Evolutionary conservation across 1,284 basidiomycete species (phyloP), one percentile per base, ranked within the genome.

Genomic region (Fomitiporia mediterranea): DNA sequence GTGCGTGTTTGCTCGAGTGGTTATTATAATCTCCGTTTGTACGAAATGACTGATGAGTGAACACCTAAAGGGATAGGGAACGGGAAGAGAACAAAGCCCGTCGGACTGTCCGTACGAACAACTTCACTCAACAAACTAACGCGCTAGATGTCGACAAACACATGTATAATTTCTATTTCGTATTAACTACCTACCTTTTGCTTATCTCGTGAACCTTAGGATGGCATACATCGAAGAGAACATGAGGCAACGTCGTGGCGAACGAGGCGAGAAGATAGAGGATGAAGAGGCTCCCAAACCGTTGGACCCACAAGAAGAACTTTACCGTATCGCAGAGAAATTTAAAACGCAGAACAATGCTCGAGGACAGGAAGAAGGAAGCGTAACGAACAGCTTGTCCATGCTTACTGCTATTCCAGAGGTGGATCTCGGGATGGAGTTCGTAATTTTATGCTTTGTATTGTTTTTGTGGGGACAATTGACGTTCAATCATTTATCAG

Each of bases 391-490:
- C 61, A 94, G 89, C 65, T 68, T 95, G 66, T 84, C 91, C 3
- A 98, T 98, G 96, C 76, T 99, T 56, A 96, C 92, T 11, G 92
- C 91, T 30, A 94, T 99, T 62, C 95, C 95, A 0, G 96, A 98
- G 67, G 91, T 98, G 3, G 96, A 99, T 70, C 76, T 99, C 4
- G 96, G 96, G 55, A 98, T 98, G 86, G 94, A 98, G 94, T 96
- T 65, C 65, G 90, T 83, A 1, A 8, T 19, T 27, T 47, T 23
- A 13, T 50, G 55, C 34, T 43, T 56, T 51, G 15, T 3, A 32
- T 44, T 27, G 9, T 17, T 34, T n/a, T 47, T 17, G 28, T 19
- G 37, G 7, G 34, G 35, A 11, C 46, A 25, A 15, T 53, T 13
- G 11, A 3, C 47, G 13, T 1, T 21, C 9, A 49, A 44, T 23